These are phyloP conservation scores for Hypoxylon sp. DNA, from an alignment of 2,329 filamentous ascomycete genomes.

Conservation along the genomic window DNA sequence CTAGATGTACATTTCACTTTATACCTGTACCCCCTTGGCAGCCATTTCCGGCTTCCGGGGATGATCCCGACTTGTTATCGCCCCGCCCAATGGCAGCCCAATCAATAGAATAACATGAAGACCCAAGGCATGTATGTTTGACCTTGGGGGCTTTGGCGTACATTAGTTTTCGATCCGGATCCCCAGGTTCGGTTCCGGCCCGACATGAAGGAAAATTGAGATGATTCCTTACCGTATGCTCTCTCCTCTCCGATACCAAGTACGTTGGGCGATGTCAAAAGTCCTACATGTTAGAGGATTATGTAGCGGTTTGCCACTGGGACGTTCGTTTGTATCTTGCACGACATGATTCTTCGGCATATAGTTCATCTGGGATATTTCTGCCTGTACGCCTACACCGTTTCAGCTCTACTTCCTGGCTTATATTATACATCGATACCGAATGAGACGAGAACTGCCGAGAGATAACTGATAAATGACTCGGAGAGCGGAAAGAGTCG, in stretches of 20 bases:
- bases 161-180: slow-evolving; percentile 33
- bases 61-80: slow-evolving; percentile 30
- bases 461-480: background rate
- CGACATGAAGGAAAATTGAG: slow-evolving; percentile 11
- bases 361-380: slow-evolving; percentile 2
- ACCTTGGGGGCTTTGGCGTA: slow-evolving; percentile 22
- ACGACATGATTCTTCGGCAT: background rate
- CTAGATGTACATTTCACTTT: slow-evolving; percentile 14
- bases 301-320: slow-evolving; percentile 12
- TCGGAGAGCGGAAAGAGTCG: too few species aligned
- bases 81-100: slow-evolving; percentile 31
- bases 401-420: background rate
- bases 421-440: background rate
- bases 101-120: slow-evolving; percentile 21
- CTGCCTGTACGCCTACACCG: slow-evolving; percentile 1
- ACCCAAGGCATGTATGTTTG: slow-evolving; percentile 33
- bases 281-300: slow-evolving; percentile 8
- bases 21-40: slow-evolving; percentile 30
- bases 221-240: slow-evolving; percentile 15
- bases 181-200: slow-evolving; percentile 26
- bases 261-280: slow-evolving; percentile 2
- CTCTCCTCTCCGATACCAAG: too few species aligned
- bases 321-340: slow-evolving; percentile 8
- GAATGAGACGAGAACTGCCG: background rate
- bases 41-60: slow-evolving; percentile 24